Evolutionary conservation across 441 rosid genomes (phyloP).

Genomic region (Croton setiger): DNA sequence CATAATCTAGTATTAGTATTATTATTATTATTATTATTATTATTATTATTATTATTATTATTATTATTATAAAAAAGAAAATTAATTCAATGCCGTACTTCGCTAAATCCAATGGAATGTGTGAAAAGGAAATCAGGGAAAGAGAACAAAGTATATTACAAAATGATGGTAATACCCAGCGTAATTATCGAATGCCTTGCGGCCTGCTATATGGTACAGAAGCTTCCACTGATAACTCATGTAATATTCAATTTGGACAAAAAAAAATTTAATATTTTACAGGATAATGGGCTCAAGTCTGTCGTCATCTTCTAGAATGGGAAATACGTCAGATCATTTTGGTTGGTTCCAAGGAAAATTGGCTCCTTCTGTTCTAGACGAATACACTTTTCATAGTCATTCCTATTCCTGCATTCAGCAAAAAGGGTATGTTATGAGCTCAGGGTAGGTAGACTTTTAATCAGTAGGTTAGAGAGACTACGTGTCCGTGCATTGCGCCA

Average conservation of each 20-base stretch:
- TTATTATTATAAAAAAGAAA: too few species aligned
- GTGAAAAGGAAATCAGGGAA: neutral
- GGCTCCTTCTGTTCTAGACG: neutral
- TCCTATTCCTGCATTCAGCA: slow-evolving; percentile 28
- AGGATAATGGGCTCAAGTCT: neutral
- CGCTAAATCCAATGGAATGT: neutral
- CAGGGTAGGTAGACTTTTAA: neutral
- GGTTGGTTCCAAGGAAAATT: slow-evolving; percentile 3
- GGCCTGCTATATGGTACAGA: neutral
- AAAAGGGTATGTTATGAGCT: neutral
- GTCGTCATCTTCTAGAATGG: neutral
- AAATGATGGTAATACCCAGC: neutral
- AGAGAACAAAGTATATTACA: neutral
- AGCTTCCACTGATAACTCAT: neutral
- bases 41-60: too few species aligned
- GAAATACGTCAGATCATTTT: neutral
- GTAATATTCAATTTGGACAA: too few species aligned
- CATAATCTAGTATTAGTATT: too few species aligned
- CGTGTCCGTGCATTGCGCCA: neutral
- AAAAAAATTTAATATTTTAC: neutral
- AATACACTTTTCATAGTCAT: neutral
- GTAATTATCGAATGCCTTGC: neutral
- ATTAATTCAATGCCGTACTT: neutral
- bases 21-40: too few species aligned
- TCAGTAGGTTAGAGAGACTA: neutral